These are phyloP conservation scores for Leccinum glutinopallens DNA, from an alignment of 1,284 basidiomycete species.

Conservation along the genomic window DNA sequence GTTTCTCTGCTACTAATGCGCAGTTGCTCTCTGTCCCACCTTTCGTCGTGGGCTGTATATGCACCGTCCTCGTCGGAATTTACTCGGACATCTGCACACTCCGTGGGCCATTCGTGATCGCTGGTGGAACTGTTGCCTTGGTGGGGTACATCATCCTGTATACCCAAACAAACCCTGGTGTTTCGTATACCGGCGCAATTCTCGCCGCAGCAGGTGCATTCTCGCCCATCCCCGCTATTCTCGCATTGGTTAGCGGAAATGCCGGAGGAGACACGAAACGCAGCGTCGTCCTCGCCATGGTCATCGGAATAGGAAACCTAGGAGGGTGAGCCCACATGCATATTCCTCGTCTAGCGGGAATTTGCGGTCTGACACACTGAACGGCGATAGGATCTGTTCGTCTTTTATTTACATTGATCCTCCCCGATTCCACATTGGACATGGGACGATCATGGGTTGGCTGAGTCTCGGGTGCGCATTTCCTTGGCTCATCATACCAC, in stretches of 20 bases:
- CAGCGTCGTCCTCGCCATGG: conserved; percentile 15
- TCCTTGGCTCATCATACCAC: not conserved
- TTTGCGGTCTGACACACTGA: not conserved
- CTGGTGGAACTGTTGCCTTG: not conserved
- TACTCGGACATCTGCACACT: not conserved
- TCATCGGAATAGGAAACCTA: conserved; percentile 53
- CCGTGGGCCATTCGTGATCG: conserved; percentile 1
- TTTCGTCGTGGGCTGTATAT: conserved; percentile 1
- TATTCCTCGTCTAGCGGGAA: not conserved
- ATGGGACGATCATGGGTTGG: conserved; percentile 4
- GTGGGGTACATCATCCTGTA: conserved; percentile 2
- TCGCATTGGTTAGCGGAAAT: not conserved
- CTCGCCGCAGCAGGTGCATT: not conserved
- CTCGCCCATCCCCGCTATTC: not conserved
- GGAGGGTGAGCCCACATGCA: conserved; percentile 42
- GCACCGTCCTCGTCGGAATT: not conserved
- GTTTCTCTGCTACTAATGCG: conserved; percentile 4
- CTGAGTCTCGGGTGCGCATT: conserved; percentile 26
- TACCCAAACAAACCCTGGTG: not conserved
- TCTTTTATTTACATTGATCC: conserved; percentile 31
- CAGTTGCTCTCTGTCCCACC: conserved; percentile 3
- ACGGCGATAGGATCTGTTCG: conserved; percentile 36
- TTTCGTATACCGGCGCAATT: not conserved
- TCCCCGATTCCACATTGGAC: not conserved
- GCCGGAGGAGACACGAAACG: conserved; percentile 4